Base-by-base conservation (phyloP, 2,329 filamentous ascomycete genomes). In the Botrytis sinoallii region DNA sequence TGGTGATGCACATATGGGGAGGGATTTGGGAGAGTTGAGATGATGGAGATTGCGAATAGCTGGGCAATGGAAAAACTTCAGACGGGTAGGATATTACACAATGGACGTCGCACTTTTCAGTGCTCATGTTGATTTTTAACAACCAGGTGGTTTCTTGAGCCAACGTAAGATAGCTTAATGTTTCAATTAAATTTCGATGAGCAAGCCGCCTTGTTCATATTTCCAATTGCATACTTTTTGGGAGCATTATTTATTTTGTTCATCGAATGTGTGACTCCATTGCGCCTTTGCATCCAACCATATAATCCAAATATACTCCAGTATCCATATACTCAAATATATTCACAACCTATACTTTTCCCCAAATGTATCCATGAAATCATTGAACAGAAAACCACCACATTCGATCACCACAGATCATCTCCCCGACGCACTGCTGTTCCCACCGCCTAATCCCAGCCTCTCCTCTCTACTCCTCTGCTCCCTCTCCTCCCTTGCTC, bases 381-480 rank as follows among this genome's bases (percentile, higher is more conserved):
- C 22, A 66, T 35, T 35, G 8, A 10, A 32, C 48, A 22, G 12
- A 14, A 57, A 57, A 16, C 29, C 12, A 1, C 14, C 38, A 3
- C 35, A 32, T 32, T n/a, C 38, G 18, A 68, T 32, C 6, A n/a
- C n/a, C n/a, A 22, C 12, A 25, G 10, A 69, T 69, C 7, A 69
- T 42, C 66, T 69, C 25, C 66, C 66, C 5, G 25, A 42, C 7
- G 25, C 48, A 32, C 25, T 75, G 74, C 73, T 70, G 71, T 76
- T 78, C 20, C 77, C 76, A 35, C 77, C 76, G 35, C 73, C 76
- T 63, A 82, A 70, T 9, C 82, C 82, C 44, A 83, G 76, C 74
- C 82, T 80, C 75, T 83, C 82, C 46, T 83, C 82, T 73, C 82
- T 61, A 52, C 55, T 73, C 71, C 48, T 80, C 29, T 79, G 79